These are phyloP conservation scores for Globisporangium apiculatum DNA, from an alignment of 352 stramenopile genomes.

Conservation along the genomic window DNA sequence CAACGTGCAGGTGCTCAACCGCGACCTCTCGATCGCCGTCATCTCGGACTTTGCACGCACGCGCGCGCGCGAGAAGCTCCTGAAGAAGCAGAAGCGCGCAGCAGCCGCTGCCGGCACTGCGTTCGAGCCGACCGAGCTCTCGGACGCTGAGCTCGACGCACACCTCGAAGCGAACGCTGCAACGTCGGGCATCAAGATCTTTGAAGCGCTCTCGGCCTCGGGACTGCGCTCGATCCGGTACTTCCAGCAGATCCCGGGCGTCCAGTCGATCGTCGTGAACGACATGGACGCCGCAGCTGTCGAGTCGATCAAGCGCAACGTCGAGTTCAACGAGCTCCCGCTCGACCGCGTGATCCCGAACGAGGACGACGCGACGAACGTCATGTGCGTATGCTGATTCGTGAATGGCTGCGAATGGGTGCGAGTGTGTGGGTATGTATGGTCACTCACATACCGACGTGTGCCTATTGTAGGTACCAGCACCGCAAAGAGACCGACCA, in stretches of 20 bases:
- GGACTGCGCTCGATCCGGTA: slow-evolving; percentile 98
- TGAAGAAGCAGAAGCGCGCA: slow-evolving; percentile 67
- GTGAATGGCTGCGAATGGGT: no score
- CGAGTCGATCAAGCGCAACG: slow-evolving; percentile 93
- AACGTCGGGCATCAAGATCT: slow-evolving; percentile 92
- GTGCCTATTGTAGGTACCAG: slow-evolving; percentile 27
- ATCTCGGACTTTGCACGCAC: slow-evolving; percentile 96
- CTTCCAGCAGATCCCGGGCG: slow-evolving; percentile 97
- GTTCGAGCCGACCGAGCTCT: slow-evolving; percentile 45
- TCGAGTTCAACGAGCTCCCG: slow-evolving; percentile 85
- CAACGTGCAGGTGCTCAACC: slow-evolving; percentile 96
- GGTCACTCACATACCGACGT: neutral
- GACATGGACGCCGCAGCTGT: slow-evolving; percentile 97
- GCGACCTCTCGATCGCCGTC: slow-evolving; percentile 97
- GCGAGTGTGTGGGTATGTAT: no score
- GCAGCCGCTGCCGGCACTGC: slow-evolving; percentile 25
- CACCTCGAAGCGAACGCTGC: slow-evolving; percentile 52
- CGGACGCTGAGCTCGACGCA: slow-evolving; percentile 69
- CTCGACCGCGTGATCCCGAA: slow-evolving; percentile 81
- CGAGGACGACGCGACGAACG: slow-evolving; percentile 77
- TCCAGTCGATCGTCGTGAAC: slow-evolving; percentile 98
- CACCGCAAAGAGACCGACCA: slow-evolving; percentile 84
- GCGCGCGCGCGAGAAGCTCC: slow-evolving; percentile 61
- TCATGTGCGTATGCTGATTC: slow-evolving; percentile 50
- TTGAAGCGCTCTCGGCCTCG: slow-evolving; percentile 97